Base-by-base conservation (phyloP, 179 eudicot genomes). In the Gypsophila paniculata region DNA sequence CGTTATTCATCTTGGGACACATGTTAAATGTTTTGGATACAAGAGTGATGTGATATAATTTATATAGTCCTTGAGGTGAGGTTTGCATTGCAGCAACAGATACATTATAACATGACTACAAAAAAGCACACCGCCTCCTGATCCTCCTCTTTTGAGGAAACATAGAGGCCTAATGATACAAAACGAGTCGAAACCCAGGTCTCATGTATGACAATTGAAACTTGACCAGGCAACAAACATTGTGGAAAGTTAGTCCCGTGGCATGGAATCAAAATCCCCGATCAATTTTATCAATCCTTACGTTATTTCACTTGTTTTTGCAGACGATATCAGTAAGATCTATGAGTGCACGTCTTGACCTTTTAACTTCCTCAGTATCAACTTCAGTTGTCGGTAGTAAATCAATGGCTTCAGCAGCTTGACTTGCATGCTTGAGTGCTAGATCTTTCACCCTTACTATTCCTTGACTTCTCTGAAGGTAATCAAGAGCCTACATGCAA, bases 371-470 rank as follows among this genome's bases (percentile, higher is more conserved):
- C 15, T 68, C 57, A 12, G 23, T n/a, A 68, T 68, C 71, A 26
- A 23, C 71, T 51, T 26, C 71, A 68, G 21, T 49, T 68, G 23
- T 25, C 25, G 71, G 59, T 42, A 68, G 21, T 29, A 9, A 26
- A 15, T 7, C 39, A 25, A 68, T 68, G 58, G 71, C 71, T 68
- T 68, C 42, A 17, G 71, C 71, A 26, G 71, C 71, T 51, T 49
- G 71, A 42, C 26, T 68, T 49, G 71, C 71, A 68, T 68, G 71
- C 71, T 68, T 68, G 71, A 68, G 59, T 51, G 71, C 71, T 26
- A 68, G 71, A 49, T 49, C 59, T 22, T 29, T 68, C 29, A 59
- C 23, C 59, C 29, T 68, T 14, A 49, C 44, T 68, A 68, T 68
- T 26, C 71, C 71, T 49, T 68, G 42, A 29, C 71, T 68, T 68